phyloP scores from a whole-genome alignment of 768 basidiomycete species.

The Suillus plorans region DNA sequence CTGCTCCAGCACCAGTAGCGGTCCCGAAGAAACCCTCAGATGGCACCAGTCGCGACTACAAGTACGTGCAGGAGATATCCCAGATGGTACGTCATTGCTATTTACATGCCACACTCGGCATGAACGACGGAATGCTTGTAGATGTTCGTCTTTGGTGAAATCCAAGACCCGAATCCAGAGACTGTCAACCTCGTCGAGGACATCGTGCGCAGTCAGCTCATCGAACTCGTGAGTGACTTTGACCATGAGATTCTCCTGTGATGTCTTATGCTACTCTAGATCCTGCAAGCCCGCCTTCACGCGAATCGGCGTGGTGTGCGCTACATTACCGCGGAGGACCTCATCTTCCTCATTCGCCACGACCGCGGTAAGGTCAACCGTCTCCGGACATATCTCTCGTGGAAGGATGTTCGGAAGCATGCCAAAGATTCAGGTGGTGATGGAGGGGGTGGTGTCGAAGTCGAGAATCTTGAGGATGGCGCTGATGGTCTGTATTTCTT shows the following conservation, averaged over 20 bases:
- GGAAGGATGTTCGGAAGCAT: constrained; percentile 96
- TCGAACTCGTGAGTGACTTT: constrained; percentile 68
- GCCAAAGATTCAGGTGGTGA: constrained; percentile 89
- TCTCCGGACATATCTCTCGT: constrained; percentile 88
- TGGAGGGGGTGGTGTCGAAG: constrained; percentile 76
- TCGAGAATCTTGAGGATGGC: constrained; percentile 81
- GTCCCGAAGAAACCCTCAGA: constrained; percentile 8
- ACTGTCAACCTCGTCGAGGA: constrained; percentile 96
- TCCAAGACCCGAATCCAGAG: constrained; percentile 83
- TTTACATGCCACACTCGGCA: not conserved
- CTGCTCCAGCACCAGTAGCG: constrained; percentile 11
- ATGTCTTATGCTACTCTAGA: constrained; percentile 44
- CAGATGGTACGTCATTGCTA: constrained; percentile 72
- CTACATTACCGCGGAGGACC: constrained; percentile 87
- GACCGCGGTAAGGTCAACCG: constrained; percentile 94
- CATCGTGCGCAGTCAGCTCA: constrained; percentile 85
- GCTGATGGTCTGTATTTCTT: constrained; percentile 57
- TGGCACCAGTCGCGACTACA: constrained; percentile 59
- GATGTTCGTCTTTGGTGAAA: constrained; percentile 98
- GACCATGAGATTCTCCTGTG: constrained; percentile 6
- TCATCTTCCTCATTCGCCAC: constrained; percentile 94
- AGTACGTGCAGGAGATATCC: constrained; percentile 88
- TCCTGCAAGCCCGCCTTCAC: constrained; percentile 84
- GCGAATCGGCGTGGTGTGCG: constrained; percentile 83
- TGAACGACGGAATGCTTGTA: constrained; percentile 24